Evolutionary conservation across 1,284 basidiomycete species (phyloP), one percentile per base, ranked within the genome.

Genomic region (Trametes versicolor): DNA sequence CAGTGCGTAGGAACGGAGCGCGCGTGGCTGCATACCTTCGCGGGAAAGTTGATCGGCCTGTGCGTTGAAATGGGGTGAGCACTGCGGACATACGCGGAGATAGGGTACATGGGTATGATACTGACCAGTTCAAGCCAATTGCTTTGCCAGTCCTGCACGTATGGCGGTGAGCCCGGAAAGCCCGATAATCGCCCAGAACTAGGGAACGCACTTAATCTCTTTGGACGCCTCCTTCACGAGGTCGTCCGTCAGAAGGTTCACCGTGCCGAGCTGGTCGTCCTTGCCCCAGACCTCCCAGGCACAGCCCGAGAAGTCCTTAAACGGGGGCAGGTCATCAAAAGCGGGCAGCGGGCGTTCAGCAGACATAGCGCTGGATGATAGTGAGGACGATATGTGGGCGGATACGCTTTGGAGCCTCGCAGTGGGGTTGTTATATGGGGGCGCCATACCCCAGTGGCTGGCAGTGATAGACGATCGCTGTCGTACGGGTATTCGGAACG

Each of bases 221-320:
- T 78, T 75, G n/a, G 88, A 86, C 15, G 87, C 84, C 49, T 79
- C 79, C 71, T 83, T 80, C 17, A 92, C 88, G 9, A 91, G 82
- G 9, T 85, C 83, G 21, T 87, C 84, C 2, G 91, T 92, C 58
- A 93, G 77, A 48, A 92, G 66, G 74, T 92, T 92, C 57, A 92
- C 78, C 2, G 90, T 92, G 6, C 91, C 91, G 13, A 93, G 79
- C 71, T 92, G 80, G 69, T 93, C 91, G 23, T 87, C 84, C 45
- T 81, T 76, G 23, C 90, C 90, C 89, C 90, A 93, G 4, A 93
- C 82, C 1, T 80, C 81, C 91, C 91, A 93, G 1, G 91, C 91
- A 67, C 88, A 91, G 9, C 89, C 89, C 9, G 79, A 73, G 63
- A 85, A 80, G 55, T 87, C 79, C 65, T 86, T 82, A 76, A 85